These are phyloP conservation scores for Elsinoe australis DNA, from an alignment of 2,329 filamentous ascomycete genomes.

Conservation along the genomic window DNA sequence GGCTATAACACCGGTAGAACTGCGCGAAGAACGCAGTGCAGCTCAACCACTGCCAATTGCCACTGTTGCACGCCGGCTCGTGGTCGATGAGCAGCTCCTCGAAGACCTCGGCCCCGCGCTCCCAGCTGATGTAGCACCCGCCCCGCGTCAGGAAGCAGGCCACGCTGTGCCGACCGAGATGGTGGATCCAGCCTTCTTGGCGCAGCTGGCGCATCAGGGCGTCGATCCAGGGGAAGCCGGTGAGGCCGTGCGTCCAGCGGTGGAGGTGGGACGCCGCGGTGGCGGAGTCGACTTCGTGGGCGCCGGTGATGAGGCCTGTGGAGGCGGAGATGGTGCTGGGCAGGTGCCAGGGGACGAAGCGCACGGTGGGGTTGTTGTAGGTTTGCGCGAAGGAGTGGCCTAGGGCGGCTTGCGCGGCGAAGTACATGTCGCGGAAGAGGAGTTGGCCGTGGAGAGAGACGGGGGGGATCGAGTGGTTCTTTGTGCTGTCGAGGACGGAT, in stretches of 20 bases:
- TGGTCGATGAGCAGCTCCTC: constrained; percentile 70
- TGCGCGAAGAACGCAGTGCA: constrained; percentile 69
- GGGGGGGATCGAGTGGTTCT: constrained; percentile 53
- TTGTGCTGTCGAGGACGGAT: constrained; percentile 52
- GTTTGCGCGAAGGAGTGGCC: constrained; percentile 59
- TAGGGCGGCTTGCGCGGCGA: constrained; percentile 63
- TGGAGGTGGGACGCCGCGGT: constrained; percentile 59
- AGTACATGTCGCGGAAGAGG: constrained; percentile 77
- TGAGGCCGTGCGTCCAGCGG: constrained; percentile 61
- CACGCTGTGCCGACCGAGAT: constrained; percentile 67
- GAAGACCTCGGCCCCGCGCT: constrained; percentile 70
- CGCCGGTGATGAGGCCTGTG: constrained; percentile 46
- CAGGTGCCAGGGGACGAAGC: constrained; percentile 75
- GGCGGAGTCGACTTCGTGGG: constrained; percentile 56
- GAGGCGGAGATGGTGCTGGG: constrained; percentile 52
- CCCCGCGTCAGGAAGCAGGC: constrained; percentile 75
- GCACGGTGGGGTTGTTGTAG: constrained; percentile 55
- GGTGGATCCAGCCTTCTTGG: constrained; percentile 70
- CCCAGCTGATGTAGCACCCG: constrained; percentile 72
- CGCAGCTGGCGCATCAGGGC: constrained; percentile 69
- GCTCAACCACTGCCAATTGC: constrained; percentile 72
- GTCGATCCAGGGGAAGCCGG: constrained; percentile 75
- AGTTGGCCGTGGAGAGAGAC: constrained; percentile 65
- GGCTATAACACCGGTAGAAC: constrained; percentile 63
- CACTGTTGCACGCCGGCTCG: constrained; percentile 63